Percentiles rank a stretch among this genome's conserved stretches.
Conservation (phyloP, 805 yeast genomes). For the Wickerhamia fluorescens region DNA sequence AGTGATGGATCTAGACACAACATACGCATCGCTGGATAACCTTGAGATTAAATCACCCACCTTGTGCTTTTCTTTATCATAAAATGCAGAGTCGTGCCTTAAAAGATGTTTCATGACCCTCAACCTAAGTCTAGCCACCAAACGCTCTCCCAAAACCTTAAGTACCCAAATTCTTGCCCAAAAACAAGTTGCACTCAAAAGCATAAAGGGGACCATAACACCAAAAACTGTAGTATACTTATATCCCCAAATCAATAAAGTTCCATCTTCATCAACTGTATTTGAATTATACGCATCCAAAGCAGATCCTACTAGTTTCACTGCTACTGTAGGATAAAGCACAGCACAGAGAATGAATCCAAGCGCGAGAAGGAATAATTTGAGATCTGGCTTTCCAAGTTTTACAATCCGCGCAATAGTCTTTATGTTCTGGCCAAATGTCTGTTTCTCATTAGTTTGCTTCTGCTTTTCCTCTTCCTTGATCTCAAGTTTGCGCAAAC, state of each 20-base stretch:
- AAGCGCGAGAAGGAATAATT: slow-evolving; percentile 30
- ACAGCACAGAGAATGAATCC: slow-evolving; percentile 38
- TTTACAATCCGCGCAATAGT: slow-evolving; percentile 32
- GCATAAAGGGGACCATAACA: slow-evolving; percentile 39
- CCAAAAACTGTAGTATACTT: slow-evolving; percentile 34
- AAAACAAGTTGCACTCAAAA: slow-evolving; percentile 35
- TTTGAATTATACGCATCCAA: slow-evolving; percentile 35
- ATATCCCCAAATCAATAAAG: slow-evolving; percentile 37
- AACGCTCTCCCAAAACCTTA: slow-evolving; percentile 34
- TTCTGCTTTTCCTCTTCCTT: slow-evolving; percentile 24
- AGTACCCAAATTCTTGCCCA: slow-evolving; percentile 42
- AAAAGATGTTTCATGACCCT: slow-evolving; percentile 36
- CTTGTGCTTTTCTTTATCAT: slow-evolving; percentile 37
- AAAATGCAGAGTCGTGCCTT: slow-evolving; percentile 36
- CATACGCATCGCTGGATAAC: slow-evolving; percentile 39
- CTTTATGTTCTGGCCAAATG: slow-evolving; percentile 25
- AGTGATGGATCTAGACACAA: slow-evolving; percentile 38
- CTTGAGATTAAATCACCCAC: slow-evolving; percentile 41
- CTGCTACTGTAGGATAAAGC: slow-evolving; percentile 37
- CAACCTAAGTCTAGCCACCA: slow-evolving; percentile 36
- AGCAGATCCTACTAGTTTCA: slow-evolving; percentile 36
- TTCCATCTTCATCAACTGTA: slow-evolving; percentile 30
- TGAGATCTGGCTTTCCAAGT: slow-evolving; percentile 34
- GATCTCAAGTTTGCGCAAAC: slow-evolving; percentile 15
- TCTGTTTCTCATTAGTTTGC: slow-evolving; percentile 16